phyloP scores from a whole-genome alignment of 108 stramenopile genomes.

The Seminavis robusta region DNA sequence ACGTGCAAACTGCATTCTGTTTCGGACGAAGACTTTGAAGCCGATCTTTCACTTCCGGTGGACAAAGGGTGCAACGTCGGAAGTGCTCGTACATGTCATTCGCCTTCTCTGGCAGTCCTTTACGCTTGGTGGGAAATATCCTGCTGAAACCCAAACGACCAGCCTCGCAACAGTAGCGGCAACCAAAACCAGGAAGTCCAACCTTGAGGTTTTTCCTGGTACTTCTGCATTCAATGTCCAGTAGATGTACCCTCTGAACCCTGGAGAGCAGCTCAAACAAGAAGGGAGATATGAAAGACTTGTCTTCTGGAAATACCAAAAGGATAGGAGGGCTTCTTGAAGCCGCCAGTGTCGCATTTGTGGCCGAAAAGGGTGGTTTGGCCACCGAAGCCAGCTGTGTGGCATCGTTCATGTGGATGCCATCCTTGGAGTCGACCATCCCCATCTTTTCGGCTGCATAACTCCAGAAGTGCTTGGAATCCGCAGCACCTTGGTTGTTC shows the following conservation, averaged over 20 bases:
- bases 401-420: slow-evolving; percentile 23
- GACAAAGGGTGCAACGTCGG: slow-evolving; percentile 30
- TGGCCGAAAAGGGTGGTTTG: no score
- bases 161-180: slow-evolving; percentile 27
- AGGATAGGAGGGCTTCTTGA: no score
- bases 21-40: slow-evolving; percentile 10
- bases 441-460: slow-evolving; percentile 38
- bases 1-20: no score
- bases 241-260: slow-evolving; percentile 19
- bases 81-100: slow-evolving; percentile 41
- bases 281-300: slow-evolving; percentile 15
- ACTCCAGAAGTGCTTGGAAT: slow-evolving; percentile 37
- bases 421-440: slow-evolving; percentile 30
- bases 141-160: slow-evolving; percentile 22
- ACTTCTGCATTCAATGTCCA: slow-evolving; percentile 16
- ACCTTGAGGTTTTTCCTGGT: slow-evolving; percentile 29
- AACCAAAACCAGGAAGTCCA: slow-evolving; percentile 36
- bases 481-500: slow-evolving; percentile 36
- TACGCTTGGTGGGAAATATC: slow-evolving; percentile 31
- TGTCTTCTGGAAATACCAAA: slow-evolving; percentile 24
- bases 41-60: slow-evolving; percentile 21
- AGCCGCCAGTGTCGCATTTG: no score
- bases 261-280: slow-evolving; percentile 28
- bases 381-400: no score
- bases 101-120: slow-evolving; percentile 34